Evolutionary conservation across 75 land plant genomes (phyloP).

Genomic region (Cryptomeria japonica): DNA sequence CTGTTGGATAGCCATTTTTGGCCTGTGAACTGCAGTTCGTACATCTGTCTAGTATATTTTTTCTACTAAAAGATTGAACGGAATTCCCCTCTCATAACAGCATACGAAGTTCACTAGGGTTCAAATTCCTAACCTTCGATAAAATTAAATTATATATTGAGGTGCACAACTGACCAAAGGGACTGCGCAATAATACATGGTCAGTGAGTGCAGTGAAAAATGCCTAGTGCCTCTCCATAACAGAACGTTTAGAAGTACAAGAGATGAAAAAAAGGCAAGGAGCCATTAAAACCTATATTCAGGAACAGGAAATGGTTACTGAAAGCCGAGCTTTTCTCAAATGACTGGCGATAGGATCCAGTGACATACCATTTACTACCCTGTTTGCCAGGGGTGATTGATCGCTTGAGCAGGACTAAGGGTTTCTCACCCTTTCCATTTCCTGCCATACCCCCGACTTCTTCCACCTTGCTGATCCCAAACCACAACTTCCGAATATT

Average conservation of each 20-base stretch:
- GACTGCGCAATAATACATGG: not conserved
- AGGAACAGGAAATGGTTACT: not conserved
- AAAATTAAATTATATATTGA: too few relatives aligned
- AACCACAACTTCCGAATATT: not conserved
- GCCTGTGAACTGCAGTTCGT: not conserved
- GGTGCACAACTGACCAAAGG: not conserved
- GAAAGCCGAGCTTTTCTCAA: not conserved
- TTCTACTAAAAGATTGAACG: not conserved
- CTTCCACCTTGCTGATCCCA: conserved; percentile 2
- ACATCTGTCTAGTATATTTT: not conserved
- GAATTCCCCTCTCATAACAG: not conserved
- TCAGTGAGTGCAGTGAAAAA: not conserved
- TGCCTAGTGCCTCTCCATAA: not conserved
- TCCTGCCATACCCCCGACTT: not conserved
- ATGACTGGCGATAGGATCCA: not conserved
- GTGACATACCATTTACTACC: conserved; percentile 7
- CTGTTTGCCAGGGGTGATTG: conserved; percentile 2
- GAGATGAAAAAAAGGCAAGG: not conserved
- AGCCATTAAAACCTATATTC: not conserved
- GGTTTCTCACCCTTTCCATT: conserved; percentile 2
- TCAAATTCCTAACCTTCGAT: not conserved
- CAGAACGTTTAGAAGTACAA: not conserved
- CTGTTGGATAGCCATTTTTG: not conserved
- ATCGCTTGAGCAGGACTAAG: conserved; percentile 8
- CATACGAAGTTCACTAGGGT: not conserved